Percentiles rank a stretch among this genome's conserved stretches.
phyloP scores from a whole-genome alignment of 805 yeast species.

The Saccharomycodes ludwigii region DNA sequence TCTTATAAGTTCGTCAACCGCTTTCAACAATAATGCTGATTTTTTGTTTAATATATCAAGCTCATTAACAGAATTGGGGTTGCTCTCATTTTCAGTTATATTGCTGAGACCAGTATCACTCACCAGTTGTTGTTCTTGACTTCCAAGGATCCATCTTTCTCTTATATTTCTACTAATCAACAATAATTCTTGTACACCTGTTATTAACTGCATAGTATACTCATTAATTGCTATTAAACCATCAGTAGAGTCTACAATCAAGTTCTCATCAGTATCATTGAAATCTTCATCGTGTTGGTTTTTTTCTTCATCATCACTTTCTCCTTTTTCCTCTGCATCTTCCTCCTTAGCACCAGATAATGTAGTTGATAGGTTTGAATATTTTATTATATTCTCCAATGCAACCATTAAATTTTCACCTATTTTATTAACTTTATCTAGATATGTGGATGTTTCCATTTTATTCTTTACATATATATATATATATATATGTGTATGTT shows the following conservation, averaged over 20 bases:
- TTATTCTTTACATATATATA: background rate
- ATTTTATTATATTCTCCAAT: slow-evolving; percentile 4
- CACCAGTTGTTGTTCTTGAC: too few species aligned
- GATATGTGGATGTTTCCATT: background rate
- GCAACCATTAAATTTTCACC: slow-evolving; percentile 3
- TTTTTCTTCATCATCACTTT: slow-evolving; percentile 1
- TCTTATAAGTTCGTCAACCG: too few species aligned
- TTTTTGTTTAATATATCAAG: too few species aligned
- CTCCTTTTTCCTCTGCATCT: background rate
- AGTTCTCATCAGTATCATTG: slow-evolving; percentile 7
- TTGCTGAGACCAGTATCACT: too few species aligned
- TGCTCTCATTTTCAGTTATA: too few species aligned
- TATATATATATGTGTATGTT: too few species aligned
- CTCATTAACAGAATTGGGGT: too few species aligned
- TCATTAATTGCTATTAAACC: slow-evolving; percentile 19
- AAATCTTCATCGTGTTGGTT: slow-evolving; percentile 1
- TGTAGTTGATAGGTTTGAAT: slow-evolving; percentile 1
- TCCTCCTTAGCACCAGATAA: slow-evolving; percentile 1
- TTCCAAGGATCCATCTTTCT: slow-evolving; percentile 24
- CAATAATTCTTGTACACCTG: slow-evolving; percentile 23
- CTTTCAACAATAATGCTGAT: too few species aligned
- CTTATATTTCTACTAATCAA: slow-evolving; percentile 20
- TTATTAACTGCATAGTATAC: slow-evolving; percentile 21
- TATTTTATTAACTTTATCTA: slow-evolving; percentile 3
- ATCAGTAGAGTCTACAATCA: slow-evolving; percentile 14